Percentiles rank a stretch among this genome's conserved stretches.
phyloP scores from a whole-genome alignment of 495 filamentous ascomycete species.

The Annulohypoxylon maeteangense region DNA sequence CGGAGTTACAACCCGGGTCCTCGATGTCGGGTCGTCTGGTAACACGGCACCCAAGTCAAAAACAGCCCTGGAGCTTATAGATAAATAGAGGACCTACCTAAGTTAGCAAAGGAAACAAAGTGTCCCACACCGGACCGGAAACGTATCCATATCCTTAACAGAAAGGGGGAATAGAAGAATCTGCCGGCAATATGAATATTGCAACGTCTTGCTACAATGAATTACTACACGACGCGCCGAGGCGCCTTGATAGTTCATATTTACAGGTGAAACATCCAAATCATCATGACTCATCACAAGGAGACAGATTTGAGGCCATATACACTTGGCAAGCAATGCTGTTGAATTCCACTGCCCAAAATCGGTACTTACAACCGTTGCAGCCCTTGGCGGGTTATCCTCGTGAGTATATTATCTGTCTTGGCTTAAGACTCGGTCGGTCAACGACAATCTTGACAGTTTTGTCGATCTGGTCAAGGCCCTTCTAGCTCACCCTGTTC shows the following conservation, averaged over 20 bases:
- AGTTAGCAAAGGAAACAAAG: not conserved
- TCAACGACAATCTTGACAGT: not conserved
- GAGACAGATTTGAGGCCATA: not conserved
- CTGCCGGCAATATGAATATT: not conserved
- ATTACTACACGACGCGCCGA: conserved; percentile 7
- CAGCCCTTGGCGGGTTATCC: not conserved
- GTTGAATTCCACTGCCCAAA: not conserved
- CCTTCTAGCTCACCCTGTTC: not conserved
- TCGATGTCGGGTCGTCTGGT: conserved; percentile 38
- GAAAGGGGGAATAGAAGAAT: not conserved
- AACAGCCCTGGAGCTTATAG: not conserved
- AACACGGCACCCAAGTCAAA: conserved; percentile 13
- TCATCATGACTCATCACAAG: not conserved
- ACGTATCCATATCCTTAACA: conserved; percentile 2
- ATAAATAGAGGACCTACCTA: conserved; percentile 2
- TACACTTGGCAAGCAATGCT: not conserved
- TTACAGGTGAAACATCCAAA: not conserved
- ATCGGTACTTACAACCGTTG: not conserved
- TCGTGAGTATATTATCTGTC: not conserved
- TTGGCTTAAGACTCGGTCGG: conserved; percentile 3
- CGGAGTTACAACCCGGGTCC: conserved; percentile 40
- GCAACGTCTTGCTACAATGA: not conserved
- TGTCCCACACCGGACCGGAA: not conserved
- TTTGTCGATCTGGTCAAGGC: conserved; percentile 17
- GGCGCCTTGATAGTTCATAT: not conserved